These are phyloP conservation scores for Chara braunii DNA, from an alignment of 139 green algal species.

Conservation along the genomic window DNA sequence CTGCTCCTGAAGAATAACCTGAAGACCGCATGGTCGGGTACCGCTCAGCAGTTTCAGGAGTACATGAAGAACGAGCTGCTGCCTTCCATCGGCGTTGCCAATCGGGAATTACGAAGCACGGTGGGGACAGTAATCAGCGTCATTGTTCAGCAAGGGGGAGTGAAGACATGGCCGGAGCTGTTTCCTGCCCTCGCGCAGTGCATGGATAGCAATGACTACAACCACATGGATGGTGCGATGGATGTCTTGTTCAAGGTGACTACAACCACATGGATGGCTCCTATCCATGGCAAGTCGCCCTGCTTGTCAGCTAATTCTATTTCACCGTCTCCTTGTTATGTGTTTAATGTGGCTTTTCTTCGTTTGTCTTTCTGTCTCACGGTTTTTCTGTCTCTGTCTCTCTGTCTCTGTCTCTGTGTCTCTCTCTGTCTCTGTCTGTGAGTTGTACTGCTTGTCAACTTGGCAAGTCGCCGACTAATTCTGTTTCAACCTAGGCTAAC, in stretches of 20 bases:
- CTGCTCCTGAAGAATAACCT: conserved; percentile 96
- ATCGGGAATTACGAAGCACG: conserved; percentile 65
- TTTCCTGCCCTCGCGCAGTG: conserved; percentile 50
- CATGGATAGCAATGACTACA: conserved; percentile 47
- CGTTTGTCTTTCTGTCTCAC: too few species aligned
- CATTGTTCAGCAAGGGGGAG: conserved; percentile 37
- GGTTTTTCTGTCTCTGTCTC: too few species aligned
- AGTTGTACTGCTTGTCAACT: too few species aligned
- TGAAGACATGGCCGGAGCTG: conserved; percentile 72
- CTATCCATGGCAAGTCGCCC: too few species aligned
- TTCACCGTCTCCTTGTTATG: too few species aligned
- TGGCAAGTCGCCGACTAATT: too few species aligned
- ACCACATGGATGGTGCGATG: conserved; percentile 71
- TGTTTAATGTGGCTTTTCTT: too few species aligned
- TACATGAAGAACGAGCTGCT: conserved; percentile 80
- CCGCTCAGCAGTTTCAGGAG: conserved; percentile 46
- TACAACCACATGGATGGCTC: too few species aligned
- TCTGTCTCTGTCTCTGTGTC: too few species aligned
- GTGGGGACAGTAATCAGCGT: conserved; percentile 61
- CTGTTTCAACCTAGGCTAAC: too few species aligned
- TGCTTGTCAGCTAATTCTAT: too few species aligned
- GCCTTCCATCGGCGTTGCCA: conserved; percentile 51
- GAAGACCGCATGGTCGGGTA: conserved; percentile 51
- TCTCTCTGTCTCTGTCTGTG: too few species aligned
- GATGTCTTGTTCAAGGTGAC: conserved; percentile 80